These are phyloP conservation scores for Candida pseudofarinosa DNA, from an alignment of 805 yeast genomes.

Conservation along the genomic window DNA sequence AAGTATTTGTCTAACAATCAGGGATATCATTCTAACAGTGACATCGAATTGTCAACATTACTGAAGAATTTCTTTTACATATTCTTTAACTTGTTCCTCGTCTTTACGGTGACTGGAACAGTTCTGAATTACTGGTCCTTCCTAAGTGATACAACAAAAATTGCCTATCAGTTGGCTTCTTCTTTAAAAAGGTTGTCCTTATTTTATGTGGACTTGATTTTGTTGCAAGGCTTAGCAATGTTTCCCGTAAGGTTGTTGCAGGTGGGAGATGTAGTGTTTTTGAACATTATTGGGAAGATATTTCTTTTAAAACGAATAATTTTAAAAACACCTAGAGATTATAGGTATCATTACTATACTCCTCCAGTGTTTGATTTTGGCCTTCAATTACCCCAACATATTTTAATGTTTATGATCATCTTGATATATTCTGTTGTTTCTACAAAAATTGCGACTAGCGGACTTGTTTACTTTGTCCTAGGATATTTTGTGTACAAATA, in stretches of 20 bases:
- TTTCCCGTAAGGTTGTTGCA: conserved; percentile 56
- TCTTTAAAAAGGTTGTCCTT: conserved; percentile 50
- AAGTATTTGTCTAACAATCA: conserved; percentile 47
- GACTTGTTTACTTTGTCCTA: conserved; percentile 50
- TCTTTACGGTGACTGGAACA: conserved; percentile 59
- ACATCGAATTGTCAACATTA: conserved; percentile 53
- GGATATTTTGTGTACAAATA: conserved; percentile 61
- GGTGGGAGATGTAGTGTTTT: conserved; percentile 47
- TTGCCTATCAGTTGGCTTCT: conserved; percentile 51
- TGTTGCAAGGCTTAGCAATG: conserved; percentile 68
- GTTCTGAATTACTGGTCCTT: conserved; percentile 56
- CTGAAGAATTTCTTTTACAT: conserved; percentile 58
- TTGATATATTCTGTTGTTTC: conserved; percentile 58
- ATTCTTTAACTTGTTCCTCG: conserved; percentile 57
- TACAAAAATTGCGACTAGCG: conserved; percentile 56
- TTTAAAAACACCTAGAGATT: conserved; percentile 48
- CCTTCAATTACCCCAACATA: conserved; percentile 57
- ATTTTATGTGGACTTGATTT: conserved; percentile 56
- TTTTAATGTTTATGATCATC: conserved; percentile 54
- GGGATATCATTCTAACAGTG: conserved; percentile 54
- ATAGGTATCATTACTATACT: conserved; percentile 48
- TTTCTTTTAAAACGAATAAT: conserved; percentile 37
- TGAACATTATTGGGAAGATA: conserved; percentile 37
- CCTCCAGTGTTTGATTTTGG: conserved; percentile 63
- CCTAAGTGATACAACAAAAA: conserved; percentile 54